Base-by-base conservation (phyloP, 495 filamentous ascomycete species). In the Trypethelium eluteriae region DNA sequence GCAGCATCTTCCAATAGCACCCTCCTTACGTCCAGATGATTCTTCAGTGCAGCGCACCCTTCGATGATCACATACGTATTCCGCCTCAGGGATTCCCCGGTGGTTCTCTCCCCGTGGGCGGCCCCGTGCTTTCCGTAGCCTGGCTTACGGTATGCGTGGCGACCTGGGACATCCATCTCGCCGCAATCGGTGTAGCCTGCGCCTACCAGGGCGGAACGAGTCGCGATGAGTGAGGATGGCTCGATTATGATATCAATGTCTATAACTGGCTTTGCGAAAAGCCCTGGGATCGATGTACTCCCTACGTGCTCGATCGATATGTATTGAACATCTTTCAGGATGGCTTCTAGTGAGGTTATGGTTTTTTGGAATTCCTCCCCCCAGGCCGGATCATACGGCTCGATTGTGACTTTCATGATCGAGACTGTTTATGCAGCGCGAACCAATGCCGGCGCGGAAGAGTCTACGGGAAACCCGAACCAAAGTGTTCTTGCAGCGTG, bases 271-370 rank as follows among this genome's bases (percentile, higher is more conserved):
- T 76, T 76, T n/a, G 73, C 69, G 36, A 47, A 57, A 11, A 76
- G 68, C 49, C 38, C 35, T 2, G 73, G 73, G 36, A 76, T 67
- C 9, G 74, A 75, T 18, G 74, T 76, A 66, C 73, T 74, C 18
- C 74, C 73, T 16, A 75, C 67, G 63, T 76, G 74, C 46, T 74
- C 73, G 64, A 76, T 76, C 3, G 66, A 67, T 5, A 71, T 35
- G 16, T 47, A 25, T 1, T 11, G 4, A 4, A 67, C 47, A 39
- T 32, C 46, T 14, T 50, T 18, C 16, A 76, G 68, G 34, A 62
- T 64, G n/a, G 6, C 2, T 39, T 38, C 25, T 4, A 76, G 64
- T 6, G 46, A n/a, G 14, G 47, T 5, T 62, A 67, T 67, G n/a
- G 74, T 67, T 14, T 47, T 14, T 11, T 36, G 12, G 57, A 76